Evolutionary conservation across 129 eudicot genomes (phyloP), one percentile per base, ranked within the genome.

Genomic region (Logfia minima): DNA sequence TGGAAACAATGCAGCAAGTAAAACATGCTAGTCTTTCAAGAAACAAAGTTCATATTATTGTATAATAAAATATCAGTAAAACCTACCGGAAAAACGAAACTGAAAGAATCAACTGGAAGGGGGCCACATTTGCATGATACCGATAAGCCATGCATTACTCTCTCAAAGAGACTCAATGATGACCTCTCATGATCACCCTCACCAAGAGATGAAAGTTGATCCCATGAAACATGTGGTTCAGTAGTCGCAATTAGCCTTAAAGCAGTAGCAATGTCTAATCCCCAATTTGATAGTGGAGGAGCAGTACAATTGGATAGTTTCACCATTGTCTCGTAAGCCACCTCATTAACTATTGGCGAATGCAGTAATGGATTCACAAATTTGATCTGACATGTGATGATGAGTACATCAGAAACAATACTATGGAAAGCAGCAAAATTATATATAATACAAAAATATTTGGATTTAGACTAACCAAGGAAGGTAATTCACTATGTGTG

Each of bases 211-310:
- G 96, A 90, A 87, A 91, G 86, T 78, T 83, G 86, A 72, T 86
- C 85, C 83, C 86, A 86, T 21, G 93, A 71, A 65, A 80, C 77
- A 29, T 81, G 82, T 74, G 79, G 48, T 61, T 95, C 99, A 62
- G 89, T 96, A 22, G 89, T 83, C 6, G 78, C 86, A 80, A 92
- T 83, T 61, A 95, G 78, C 60, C 95, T 86, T 69, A 95, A 81
- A 19, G 96, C 96, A 82, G 99, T 95, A 22, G 97, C 99, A 88
- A 92, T 77, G 76, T 95, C 99, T 72, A 92, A 85, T 29, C 96
- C 93, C 97, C 96, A 95, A 80, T 89, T 92, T 58, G 89, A 85
- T 52, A 95, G 85, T 39, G 99, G 99, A 80, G 88, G 78, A 58
- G 88, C 91, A 32, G 90, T 83, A 84, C 99, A 95, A 68, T 84